Conservation (phyloP, 768 basidiomycete genomes). For the Boletus rubropictus region DNA sequence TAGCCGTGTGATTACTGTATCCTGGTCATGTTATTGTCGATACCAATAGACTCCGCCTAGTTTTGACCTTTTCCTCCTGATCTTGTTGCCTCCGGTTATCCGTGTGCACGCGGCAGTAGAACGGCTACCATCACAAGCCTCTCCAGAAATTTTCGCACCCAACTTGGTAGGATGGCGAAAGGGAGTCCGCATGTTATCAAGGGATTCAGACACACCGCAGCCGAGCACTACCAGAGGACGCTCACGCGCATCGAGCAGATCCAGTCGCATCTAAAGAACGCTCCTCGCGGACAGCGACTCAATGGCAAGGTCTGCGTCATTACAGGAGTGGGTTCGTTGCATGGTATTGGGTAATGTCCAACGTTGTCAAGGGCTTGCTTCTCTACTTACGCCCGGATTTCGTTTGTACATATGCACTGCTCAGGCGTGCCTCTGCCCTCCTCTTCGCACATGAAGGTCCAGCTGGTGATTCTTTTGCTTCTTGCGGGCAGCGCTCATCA, state of each 20-base stretch:
- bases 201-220: slow-evolving; percentile 22
- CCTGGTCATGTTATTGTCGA: slow-evolving; percentile 4
- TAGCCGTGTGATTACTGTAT: slow-evolving; percentile 9
- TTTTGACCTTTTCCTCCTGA: background rate
- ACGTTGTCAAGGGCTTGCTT: slow-evolving; percentile 3
- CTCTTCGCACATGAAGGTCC: slow-evolving; percentile 77
- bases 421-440: slow-evolving; percentile 65
- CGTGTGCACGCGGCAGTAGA: background rate
- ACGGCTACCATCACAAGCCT: background rate
- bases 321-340: slow-evolving; percentile 81
- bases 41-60: slow-evolving; percentile 8
- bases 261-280: slow-evolving; percentile 55
- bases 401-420: background rate
- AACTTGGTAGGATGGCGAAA: slow-evolving; percentile 15
- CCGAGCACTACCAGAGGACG: slow-evolving; percentile 56
- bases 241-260: slow-evolving; percentile 62
- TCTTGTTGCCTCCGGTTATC: too few species aligned
- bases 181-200: slow-evolving; percentile 1
- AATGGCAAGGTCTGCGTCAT: slow-evolving; percentile 79
- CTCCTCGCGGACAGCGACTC: slow-evolving; percentile 52
- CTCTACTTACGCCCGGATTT: slow-evolving; percentile 11
- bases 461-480: slow-evolving; percentile 4
- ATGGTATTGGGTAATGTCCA: slow-evolving; percentile 74
- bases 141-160: background rate
- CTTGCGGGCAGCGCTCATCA: slow-evolving; percentile 2